Evolutionary conservation across 805 yeast species (phyloP), one percentile per base, ranked within the genome.

Genomic region (Candida ponderosae): DNA sequence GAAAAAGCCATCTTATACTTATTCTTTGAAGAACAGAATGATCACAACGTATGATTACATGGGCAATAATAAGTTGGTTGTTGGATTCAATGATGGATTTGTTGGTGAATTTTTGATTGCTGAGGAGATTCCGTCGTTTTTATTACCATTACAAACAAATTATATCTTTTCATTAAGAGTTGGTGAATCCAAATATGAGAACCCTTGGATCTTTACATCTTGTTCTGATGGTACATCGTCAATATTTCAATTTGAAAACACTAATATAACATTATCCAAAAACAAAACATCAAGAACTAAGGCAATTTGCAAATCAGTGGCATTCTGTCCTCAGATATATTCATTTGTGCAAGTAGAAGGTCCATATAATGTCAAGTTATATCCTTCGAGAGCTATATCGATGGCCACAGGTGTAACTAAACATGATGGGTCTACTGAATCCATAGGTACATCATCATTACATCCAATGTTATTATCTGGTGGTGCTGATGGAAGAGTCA

Each of bases 61-160:
- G 5, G 64, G 66, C 9, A 47, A 62, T 5, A 58, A 62, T 3
- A 60, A 51, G 11, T 52, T 82, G 2, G 52, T 79, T 2, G 73
- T 76, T 23, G 90, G 89, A 0, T 68, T 74, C 5, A 54, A 64
- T 3, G 70, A 73, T 37, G 93, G 93, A 0, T 61, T 60, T 23
- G 56, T 82, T 9, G 78, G 76, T 0, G 87, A 80, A 48, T 79
- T 68, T 40, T 60, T 66, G 10, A 46, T 76, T 1, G 29, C 46
- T 3, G 56, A 56, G 7, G 40, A 45, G 1, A 17, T 38, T 1
- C 76, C 76, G 1, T 59, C 68, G 1, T 66, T 43, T 40, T 52
- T 63, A 19, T 48, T 52, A 20, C 68, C 65, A 18, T 39, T 68
- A 4, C 70, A 65, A 37, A 54, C 59, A 4, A 59, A 66, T 0